A percentile compares a stretch with the other conserved stretches of the same genome.
phyloP scores from a whole-genome alignment of 129 eudicot genomes.

The Heracleum sosnowskyi region DNA sequence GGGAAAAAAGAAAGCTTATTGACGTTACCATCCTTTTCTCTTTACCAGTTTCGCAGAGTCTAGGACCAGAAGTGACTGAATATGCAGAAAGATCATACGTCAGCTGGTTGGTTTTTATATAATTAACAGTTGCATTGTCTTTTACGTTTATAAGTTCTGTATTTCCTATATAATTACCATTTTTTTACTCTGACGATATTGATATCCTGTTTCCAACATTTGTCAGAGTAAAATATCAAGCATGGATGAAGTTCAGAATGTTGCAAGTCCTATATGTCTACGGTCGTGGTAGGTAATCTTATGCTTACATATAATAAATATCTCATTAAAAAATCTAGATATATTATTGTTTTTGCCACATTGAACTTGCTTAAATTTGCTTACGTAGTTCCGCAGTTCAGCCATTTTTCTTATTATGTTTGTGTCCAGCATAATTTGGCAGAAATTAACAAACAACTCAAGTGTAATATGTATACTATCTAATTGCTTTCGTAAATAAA shows the following conservation, averaged over 20 bases:
- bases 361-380: neutral
- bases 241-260: neutral
- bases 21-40: neutral
- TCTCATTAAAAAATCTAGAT: neutral
- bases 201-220: neutral
- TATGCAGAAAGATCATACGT: neutral
- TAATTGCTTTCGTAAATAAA: neutral
- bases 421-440: neutral
- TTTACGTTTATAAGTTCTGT: neutral
- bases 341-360: neutral
- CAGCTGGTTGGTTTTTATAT: slow-evolving; percentile 1
- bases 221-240: slow-evolving; percentile 1
- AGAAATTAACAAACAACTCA: neutral
- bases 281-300: neutral
- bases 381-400: neutral
- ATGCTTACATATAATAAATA: neutral
- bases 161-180: neutral
- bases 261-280: neutral
- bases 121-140: neutral
- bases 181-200: neutral
- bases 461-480: neutral
- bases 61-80: neutral
- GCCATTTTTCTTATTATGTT: neutral
- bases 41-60: neutral
- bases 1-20: neutral